Conservation (phyloP, 2,329 filamentous ascomycete genomes). For the Fusarium chlamydosporum region DNA sequence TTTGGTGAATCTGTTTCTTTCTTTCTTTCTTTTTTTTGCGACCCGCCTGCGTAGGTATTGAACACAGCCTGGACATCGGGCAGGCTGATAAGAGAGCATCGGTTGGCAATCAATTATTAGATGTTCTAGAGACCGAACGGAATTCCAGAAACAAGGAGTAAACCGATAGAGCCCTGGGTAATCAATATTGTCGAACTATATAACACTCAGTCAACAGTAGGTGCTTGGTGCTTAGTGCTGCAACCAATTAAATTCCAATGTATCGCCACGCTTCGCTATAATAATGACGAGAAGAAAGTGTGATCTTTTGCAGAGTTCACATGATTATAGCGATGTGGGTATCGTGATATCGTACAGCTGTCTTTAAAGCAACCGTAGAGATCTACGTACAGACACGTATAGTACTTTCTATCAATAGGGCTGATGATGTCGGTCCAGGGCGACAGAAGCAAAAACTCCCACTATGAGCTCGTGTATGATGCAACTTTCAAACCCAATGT, state of each 20-base stretch:
- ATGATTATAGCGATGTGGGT: slow-evolving; percentile 18
- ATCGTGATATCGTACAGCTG: slow-evolving; percentile 1
- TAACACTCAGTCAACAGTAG: background rate
- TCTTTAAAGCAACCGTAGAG: background rate
- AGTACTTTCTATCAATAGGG: background rate
- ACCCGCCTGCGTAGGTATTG: too few species aligned
- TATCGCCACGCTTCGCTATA: slow-evolving; percentile 16
- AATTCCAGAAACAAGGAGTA: background rate
- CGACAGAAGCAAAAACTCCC: background rate
- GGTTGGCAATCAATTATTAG: background rate
- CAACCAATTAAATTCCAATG: slow-evolving; percentile 16
- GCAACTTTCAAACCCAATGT: background rate
- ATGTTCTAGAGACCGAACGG: background rate
- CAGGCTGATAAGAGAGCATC: background rate
- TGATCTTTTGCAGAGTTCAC: slow-evolving; percentile 12
- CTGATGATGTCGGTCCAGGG: background rate
- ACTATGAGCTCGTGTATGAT: background rate
- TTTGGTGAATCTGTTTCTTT: too few species aligned
- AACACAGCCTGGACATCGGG: background rate
- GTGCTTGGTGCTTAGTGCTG: background rate
- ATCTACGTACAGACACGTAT: background rate
- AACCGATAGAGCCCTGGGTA: background rate
- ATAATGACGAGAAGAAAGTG: background rate
- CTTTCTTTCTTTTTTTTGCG: too few species aligned
- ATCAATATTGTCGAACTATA: background rate